These are phyloP conservation scores for Hyaloscypha bicolor DNA, from an alignment of 495 filamentous ascomycete species.

Conservation along the genomic window DNA sequence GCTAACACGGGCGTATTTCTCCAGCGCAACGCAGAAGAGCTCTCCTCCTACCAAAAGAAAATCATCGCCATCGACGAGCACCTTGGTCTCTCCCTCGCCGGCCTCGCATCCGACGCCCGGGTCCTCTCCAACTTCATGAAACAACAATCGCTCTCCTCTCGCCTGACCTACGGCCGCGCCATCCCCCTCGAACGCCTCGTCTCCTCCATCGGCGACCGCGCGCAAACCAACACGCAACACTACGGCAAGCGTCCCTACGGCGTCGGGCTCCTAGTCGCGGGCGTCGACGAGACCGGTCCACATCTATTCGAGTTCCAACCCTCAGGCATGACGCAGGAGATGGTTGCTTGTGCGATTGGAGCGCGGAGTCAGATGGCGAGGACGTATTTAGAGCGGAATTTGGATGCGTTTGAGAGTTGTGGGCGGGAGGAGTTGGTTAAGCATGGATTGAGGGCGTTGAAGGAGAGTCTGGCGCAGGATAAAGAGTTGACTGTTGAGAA, in stretches of 20 bases:
- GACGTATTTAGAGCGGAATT: constrained; percentile 91
- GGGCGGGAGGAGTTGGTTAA: constrained; percentile 81
- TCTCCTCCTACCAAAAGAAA: constrained; percentile 99
- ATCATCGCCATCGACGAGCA: constrained; percentile 96
- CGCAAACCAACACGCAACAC: constrained; percentile 96
- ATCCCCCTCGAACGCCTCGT: constrained; percentile 89
- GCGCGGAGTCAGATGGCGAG: constrained; percentile 95
- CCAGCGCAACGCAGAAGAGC: constrained; percentile 97
- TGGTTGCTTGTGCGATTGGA: constrained; percentile 92
- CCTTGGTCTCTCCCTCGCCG: constrained; percentile 92
- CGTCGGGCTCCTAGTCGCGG: constrained; percentile 90
- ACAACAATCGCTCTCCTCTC: constrained; percentile 92
- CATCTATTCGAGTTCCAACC: constrained; percentile 99
- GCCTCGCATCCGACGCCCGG: constrained; percentile 95
- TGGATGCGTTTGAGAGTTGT: constrained; percentile 75
- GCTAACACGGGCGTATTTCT: neutral
- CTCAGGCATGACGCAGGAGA: constrained; percentile 93
- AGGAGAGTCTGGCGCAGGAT: constrained; percentile 94
- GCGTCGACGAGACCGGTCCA: constrained; percentile 88
- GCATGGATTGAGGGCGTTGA: constrained; percentile 88
- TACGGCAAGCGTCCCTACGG: constrained; percentile 97
- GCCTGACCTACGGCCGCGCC: constrained; percentile 91
- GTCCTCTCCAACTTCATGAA: constrained; percentile 99
- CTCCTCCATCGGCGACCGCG: constrained; percentile 88
- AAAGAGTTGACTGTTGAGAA: constrained; percentile 97